Evolutionary conservation across 805 yeast genomes (phyloP), one percentile per base, ranked within the genome.

Genomic region (Jamesozyma hellenica): DNA sequence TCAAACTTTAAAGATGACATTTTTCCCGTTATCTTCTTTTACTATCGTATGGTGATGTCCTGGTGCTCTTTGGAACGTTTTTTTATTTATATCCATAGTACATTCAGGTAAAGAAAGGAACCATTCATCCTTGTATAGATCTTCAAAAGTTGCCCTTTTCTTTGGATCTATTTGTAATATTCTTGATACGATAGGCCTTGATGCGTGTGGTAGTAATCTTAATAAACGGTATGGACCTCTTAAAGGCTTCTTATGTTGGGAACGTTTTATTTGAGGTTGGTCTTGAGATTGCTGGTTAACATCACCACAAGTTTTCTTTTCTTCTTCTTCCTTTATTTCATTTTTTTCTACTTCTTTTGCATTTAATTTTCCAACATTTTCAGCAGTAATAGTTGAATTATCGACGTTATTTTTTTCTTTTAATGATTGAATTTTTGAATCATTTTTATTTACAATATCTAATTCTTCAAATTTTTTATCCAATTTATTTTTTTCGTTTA

Each of bases 171-270:
- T 65, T 36, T 67, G 66, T 18, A 83, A 61, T 78, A 83, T 80
- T 40, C 63, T 67, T 16, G 82, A 77, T 23, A 83, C 67, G 12
- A 83, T 65, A 9, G 90, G 90, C 56, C 94, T 71, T 12, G 92
- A 66, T 5, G 88, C 86, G 57, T 83, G 94, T 9, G 94, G 94
- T 28, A 83, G 61, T 34, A 82, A 63, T 60, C 94, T 72, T 80
- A 83, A 74, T 44, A 83, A 64, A 55, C 92, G 68, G 61, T 83
- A 83, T 11, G 92, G 90, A 3, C 94, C 94, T 50, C 81, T 86
- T 15, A 81, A 74, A 45, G 76, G 78, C 50, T 73, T 75, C 37
- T 50, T 51, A 46, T 70, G 67, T 44, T 64, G 63, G 6, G 35
- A 28, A 3, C 23, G 23, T 21, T 8, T 21, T 21, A 21, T 21